Conservation (phyloP, 495 filamentous ascomycete species). For the Trichocladium uniseriatum region DNA sequence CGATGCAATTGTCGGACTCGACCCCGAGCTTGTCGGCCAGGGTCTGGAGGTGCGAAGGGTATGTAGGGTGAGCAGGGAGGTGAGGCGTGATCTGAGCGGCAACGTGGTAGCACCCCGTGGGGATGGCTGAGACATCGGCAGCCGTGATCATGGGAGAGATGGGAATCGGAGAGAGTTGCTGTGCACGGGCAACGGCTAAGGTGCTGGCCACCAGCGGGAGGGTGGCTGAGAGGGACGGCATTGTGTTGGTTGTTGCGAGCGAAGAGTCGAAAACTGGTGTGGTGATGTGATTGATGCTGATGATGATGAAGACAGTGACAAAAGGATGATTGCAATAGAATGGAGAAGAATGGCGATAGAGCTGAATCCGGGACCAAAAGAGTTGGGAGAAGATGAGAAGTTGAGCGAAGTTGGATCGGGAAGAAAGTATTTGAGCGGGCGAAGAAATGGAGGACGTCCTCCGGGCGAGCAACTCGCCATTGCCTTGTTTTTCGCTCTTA, state of each 20-base stretch:
- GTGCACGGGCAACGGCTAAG: not conserved
- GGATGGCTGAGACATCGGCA: not conserved
- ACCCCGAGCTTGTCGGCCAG: constrained; percentile 1
- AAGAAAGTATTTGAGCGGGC: not conserved
- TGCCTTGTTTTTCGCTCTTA: no score
- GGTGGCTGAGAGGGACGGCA: not conserved
- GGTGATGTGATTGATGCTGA: not conserved
- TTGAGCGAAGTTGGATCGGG: not conserved
- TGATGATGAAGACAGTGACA: not conserved
- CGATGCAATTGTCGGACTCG: not conserved
- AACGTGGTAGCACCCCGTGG: not conserved
- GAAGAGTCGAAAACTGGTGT: not conserved
- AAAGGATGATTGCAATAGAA: not conserved
- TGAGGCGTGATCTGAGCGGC: constrained; percentile 1
- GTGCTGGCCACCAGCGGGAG: constrained; percentile 2
- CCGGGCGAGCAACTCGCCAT: no score
- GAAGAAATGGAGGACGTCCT: not conserved
- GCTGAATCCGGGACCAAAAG: constrained; percentile 3
- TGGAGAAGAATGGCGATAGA: not conserved
- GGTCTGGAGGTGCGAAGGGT: not conserved
- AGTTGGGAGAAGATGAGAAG: not conserved
- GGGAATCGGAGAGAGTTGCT: not conserved
- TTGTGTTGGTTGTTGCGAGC: not conserved
- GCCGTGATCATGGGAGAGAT: not conserved
- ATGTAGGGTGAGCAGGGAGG: constrained; percentile 1